Conservation (phyloP, 164 flowering plant species). For the Stephania yunnanensis region DNA sequence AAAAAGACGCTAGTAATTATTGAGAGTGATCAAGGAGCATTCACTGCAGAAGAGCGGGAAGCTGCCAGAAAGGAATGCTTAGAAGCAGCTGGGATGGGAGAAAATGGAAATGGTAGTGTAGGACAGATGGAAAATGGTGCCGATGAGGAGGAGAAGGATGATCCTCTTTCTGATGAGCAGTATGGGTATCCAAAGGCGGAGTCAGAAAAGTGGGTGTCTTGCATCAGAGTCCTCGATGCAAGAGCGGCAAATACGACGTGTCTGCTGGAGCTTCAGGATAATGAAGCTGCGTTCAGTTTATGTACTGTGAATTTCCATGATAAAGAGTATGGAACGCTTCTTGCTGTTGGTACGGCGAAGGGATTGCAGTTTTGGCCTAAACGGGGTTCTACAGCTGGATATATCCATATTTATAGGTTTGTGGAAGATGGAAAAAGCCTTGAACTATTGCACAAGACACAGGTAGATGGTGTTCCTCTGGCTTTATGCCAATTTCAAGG, state of each 20-base stretch:
- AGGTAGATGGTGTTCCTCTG: conserved; percentile 94
- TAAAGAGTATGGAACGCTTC: conserved; percentile 90
- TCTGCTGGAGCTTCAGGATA: conserved; percentile 93
- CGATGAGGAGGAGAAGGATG: conserved; percentile 76
- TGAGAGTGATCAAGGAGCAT: conserved; percentile 98
- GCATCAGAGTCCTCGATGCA: conserved; percentile 95
- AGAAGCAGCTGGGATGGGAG: conserved; percentile 76
- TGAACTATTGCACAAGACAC: conserved; percentile 94
- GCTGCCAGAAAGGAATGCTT: conserved; percentile 86
- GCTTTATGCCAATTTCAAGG: conserved; percentile 95
- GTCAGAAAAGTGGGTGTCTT: conserved; percentile 94
- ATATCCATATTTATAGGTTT: conserved; percentile 88
- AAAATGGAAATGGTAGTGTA: conserved; percentile 68
- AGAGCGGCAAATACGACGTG: conserved; percentile 74
- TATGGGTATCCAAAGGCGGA: conserved; percentile 98
- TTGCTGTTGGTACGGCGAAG: conserved; percentile 98
- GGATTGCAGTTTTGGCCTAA: conserved; percentile 88
- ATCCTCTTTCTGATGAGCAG: conserved; percentile 92
- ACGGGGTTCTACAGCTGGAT: conserved; percentile 53
- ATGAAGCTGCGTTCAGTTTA: conserved; percentile 93
- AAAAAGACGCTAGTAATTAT: conserved; percentile 64
- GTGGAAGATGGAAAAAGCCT: conserved; percentile 85
- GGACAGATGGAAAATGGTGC: conserved; percentile 90
- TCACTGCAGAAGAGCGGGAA: conserved; percentile 94
- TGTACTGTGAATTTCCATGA: conserved; percentile 97